phyloP scores from a whole-genome alignment of 2,329 filamentous ascomycete species.

The Venturia oleaginea region DNA sequence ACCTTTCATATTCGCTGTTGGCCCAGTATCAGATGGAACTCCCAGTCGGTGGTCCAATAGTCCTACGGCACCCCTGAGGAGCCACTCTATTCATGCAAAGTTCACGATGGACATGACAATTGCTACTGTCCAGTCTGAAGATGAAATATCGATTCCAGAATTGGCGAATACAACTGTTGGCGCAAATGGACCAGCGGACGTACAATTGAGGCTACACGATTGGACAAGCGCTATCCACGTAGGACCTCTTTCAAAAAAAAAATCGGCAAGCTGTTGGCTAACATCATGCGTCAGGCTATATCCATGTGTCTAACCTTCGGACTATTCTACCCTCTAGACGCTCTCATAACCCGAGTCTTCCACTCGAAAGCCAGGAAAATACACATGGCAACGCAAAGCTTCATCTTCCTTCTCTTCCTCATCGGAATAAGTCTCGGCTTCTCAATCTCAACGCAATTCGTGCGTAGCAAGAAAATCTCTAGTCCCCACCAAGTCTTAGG shows the following conservation, averaged over 20 bases:
- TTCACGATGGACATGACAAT: conserved; percentile 48
- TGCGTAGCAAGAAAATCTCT: not conserved
- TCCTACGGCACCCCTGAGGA: conserved; percentile 36
- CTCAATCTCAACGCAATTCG: conserved; percentile 4
- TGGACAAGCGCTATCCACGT: conserved; percentile 4
- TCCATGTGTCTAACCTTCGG: conserved; percentile 50
- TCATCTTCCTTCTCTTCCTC: not conserved
- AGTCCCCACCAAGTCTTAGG: conserved; percentile 8
- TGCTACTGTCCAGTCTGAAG: conserved; percentile 28
- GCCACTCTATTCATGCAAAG: conserved; percentile 44
- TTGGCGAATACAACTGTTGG: conserved; percentile 18
- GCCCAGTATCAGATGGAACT: conserved; percentile 30
- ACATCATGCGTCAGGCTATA: not conserved
- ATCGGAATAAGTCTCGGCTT: conserved; percentile 1
- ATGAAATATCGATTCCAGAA: conserved; percentile 24
- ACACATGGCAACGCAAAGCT: not conserved
- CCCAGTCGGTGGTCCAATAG: not conserved
- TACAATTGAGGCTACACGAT: not conserved
- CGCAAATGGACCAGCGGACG: conserved; percentile 14
- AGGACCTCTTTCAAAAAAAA: not conserved
- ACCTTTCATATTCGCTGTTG: conserved; percentile 47
- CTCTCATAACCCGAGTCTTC: not conserved
- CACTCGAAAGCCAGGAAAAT: not conserved
- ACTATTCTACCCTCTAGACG: conserved; percentile 44
- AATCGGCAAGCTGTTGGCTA: not conserved